Evolutionary conservation across 257 asterid genomes (phyloP).

Genomic region (Solanum appendiculatum): DNA sequence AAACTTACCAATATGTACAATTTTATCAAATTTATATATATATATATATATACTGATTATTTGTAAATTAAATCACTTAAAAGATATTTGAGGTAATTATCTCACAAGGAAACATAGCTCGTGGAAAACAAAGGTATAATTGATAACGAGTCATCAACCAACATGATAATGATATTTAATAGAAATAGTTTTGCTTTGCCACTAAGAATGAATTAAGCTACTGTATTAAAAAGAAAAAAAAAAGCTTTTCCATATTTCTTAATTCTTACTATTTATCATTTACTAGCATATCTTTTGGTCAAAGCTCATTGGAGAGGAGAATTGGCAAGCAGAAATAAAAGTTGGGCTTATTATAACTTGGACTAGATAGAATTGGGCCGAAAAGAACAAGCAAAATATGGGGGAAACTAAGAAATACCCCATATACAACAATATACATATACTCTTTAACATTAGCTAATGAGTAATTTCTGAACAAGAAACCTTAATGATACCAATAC

Average conservation of each 20-base stretch:
- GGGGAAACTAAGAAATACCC: too few species aligned
- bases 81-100: neutral
- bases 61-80: neutral
- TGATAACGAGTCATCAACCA: neutral
- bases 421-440: too few species aligned
- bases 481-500: too few species aligned
- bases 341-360: neutral
- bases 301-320: neutral
- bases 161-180: neutral
- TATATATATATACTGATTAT: neutral
- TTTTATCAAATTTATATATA: too few species aligned
- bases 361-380: neutral
- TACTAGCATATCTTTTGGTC: neutral
- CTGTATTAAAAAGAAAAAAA: too few species aligned
- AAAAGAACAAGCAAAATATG: neutral
- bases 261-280: neutral
- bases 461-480: too few species aligned
- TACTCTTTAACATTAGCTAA: too few species aligned
- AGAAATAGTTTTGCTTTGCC: neutral
- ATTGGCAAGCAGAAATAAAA: neutral
- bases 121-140: neutral
- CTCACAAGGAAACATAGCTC: neutral
- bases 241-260: neutral
- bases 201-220: neutral
- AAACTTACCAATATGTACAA: too few species aligned